These are phyloP conservation scores for Tetracladium setigerum DNA, from an alignment of 495 filamentous ascomycete genomes.

Conservation along the genomic window DNA sequence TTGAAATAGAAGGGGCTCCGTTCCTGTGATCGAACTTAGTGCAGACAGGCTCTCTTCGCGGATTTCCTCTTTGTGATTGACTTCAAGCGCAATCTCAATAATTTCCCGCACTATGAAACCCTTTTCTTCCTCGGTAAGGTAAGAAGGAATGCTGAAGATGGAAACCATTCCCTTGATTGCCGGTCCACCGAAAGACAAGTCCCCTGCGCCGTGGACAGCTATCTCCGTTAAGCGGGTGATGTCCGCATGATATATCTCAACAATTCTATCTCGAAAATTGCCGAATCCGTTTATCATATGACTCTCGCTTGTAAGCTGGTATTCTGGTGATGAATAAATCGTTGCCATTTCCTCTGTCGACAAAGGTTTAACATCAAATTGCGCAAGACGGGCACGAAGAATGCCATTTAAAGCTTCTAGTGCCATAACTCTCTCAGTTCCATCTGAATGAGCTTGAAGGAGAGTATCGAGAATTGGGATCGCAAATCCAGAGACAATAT, in stretches of 20 bases:
- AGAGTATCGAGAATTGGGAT: conserved; percentile 7
- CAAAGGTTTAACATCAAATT: background rate
- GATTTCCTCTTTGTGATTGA: background rate
- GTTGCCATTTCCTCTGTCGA: background rate
- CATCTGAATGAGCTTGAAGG: conserved; percentile 6
- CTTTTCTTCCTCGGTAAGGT: conserved; percentile 9
- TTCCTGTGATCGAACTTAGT: conserved; percentile 5
- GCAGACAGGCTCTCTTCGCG: background rate
- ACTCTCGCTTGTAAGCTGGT: too few species aligned
- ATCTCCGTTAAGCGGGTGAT: too few species aligned
- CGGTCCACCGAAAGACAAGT: conserved; percentile 1
- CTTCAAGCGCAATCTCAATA: background rate
- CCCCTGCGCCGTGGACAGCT: background rate
- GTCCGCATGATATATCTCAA: background rate
- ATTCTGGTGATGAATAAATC: too few species aligned
- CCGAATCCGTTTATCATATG: background rate
- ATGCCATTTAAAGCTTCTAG: conserved; percentile 13
- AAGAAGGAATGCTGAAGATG: conserved; percentile 4
- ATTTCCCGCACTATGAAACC: conserved; percentile 10
- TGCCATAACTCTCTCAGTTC: conserved; percentile 7
- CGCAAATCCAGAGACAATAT: background rate
- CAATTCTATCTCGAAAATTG: background rate
- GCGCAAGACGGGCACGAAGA: conserved; percentile 9
- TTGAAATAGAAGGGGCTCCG: conserved; percentile 5
- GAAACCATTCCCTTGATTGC: conserved; percentile 12